Base-by-base conservation (phyloP, 129 eudicot species). In the Flaveria bidentis region DNA sequence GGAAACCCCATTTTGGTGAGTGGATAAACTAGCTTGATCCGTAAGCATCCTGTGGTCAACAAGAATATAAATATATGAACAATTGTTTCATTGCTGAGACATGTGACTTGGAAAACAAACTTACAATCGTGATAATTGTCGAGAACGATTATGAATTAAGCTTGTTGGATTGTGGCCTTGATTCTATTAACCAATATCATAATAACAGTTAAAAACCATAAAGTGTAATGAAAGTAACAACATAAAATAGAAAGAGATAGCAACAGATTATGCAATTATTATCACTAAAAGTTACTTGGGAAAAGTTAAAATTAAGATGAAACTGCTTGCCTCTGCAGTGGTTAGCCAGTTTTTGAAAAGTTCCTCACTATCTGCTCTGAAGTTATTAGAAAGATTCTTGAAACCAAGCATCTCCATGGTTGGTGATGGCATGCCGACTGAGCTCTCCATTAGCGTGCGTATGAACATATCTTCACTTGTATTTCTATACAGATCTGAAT, bases 301-400 rank as follows among this genome's bases (percentile, higher is more conserved):
- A 36, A 49, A 50, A 13, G 7, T 36, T 30, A 22, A 39, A 42
- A 50, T 56, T 16, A 57, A 23, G 47, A 53, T 25, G 46, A 28
- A 75, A 75, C 39, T 76, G n/a, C 75, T 78, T 69, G n/a, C 82
- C 76, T 78, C 92, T 76, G 90, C 96, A 73, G 77, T 87, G 42
- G 86, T 90, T 72, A 90, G 90, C 96, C 96, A 87, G 77, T 87
- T 90, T 28, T 87, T 89, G 84, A 90, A 90, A 68, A 90, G 90
- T 68, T 90, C 96, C 74, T 90, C 96, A 44, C 92, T 90, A 63
- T 90, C 96, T 1, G 90, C 81, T 5, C 96, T 86, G 8, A 87
- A 80, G 45, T 77, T 81, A 22, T 74, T 85, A 73, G 83, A 65
- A 70, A 85, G 75, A 79, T 90, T 90, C 81, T 84, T 90, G 22